phyloP scores from a whole-genome alignment of 495 filamentous ascomycete species.

The Pyronema domesticum region DNA sequence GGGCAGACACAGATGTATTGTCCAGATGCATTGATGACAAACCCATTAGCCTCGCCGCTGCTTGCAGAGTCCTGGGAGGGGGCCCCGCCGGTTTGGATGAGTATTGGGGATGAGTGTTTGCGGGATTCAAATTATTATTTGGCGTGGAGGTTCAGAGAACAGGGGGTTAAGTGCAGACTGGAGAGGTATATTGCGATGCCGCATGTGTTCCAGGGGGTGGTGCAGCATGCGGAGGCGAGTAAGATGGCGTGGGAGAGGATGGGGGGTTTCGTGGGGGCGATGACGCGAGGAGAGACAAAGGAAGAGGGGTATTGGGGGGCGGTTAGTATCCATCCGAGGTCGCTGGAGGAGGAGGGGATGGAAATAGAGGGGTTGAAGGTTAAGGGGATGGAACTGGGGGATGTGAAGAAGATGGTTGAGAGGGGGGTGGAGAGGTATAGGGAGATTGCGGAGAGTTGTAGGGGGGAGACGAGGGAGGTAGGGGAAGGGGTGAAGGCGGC shows the following conservation, averaged over 20 bases:
- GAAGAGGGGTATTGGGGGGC: constrained; percentile 30
- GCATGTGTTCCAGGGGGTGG: constrained; percentile 57
- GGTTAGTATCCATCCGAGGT: constrained; percentile 38
- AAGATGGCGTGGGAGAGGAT: constrained; percentile 38
- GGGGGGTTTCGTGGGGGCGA: constrained; percentile 37
- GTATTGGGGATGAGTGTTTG: constrained; percentile 63
- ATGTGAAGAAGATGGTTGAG: constrained; percentile 29
- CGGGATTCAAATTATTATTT: constrained; percentile 50
- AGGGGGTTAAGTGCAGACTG: constrained; percentile 47
- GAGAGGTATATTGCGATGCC: constrained; percentile 80
- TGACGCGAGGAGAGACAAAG: constrained; percentile 27
- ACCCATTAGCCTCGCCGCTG: constrained; percentile 61
- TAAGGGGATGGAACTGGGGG: constrained; percentile 30
- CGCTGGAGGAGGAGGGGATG: constrained; percentile 33
- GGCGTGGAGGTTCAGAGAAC: constrained; percentile 38
- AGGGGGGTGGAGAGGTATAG: neutral
- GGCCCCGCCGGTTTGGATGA: constrained; percentile 52
- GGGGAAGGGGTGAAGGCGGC: neutral
- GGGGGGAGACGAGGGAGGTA: neutral
- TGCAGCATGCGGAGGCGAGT: constrained; percentile 34
- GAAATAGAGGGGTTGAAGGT: constrained; percentile 38
- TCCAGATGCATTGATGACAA: constrained; percentile 40
- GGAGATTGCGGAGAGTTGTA: constrained; percentile 1
- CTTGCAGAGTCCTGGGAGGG: constrained; percentile 48
- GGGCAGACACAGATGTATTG: constrained; percentile 53